Evolutionary conservation across 805 yeast genomes (phyloP), one percentile per base, ranked within the genome.

Genomic region (Priceomyces medius): DNA sequence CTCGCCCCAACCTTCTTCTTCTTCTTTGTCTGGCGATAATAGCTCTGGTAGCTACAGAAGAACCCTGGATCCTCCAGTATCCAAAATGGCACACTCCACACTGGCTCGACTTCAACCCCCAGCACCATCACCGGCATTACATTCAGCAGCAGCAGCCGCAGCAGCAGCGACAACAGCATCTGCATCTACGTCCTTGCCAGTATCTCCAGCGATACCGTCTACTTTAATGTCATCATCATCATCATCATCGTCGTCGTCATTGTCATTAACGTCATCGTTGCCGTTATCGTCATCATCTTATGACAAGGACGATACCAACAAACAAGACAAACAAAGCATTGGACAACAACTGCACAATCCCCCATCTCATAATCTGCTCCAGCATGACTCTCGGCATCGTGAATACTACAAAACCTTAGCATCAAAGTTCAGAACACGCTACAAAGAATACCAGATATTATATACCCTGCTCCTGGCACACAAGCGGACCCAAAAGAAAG

Each of bases 391-490:
- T 58, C 29, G 61, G n/a, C 29, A 26, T 4, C 29, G n/a, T 4
- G 29, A 64, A n/a, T 74, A 73, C 44, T 63, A 72, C 51, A 54
- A 52, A 37, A 66, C 61, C 34, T 52, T 79, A 41, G 81, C 80
- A 1, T 55, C 58, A 8, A 71, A 71, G 50, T 79, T 79, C 65
- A 71, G 64, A 42, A 38, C 47, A 16, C 66, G 69, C 37, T 79
- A 79, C 56, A 62, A 65, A 29, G 81, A 76, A 52, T 79, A 79
- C 53, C 71, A 64, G 16, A 44, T 53, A 13, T 59, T 79, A n/a
- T 78, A 79, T 57, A 52, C 57, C 24, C 18, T 47, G 7, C 50
- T 69, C 17, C 34, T 35, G 12, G 36, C 19, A 32, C 37, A 45
- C 16, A 40, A 16, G 38, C 45, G 37, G 33, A 17, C 32, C 10